Evolutionary conservation across 2,329 filamentous ascomycete genomes (phyloP), one percentile per base, ranked within the genome.

Genomic region (Colletotrichum cuscutae): DNA sequence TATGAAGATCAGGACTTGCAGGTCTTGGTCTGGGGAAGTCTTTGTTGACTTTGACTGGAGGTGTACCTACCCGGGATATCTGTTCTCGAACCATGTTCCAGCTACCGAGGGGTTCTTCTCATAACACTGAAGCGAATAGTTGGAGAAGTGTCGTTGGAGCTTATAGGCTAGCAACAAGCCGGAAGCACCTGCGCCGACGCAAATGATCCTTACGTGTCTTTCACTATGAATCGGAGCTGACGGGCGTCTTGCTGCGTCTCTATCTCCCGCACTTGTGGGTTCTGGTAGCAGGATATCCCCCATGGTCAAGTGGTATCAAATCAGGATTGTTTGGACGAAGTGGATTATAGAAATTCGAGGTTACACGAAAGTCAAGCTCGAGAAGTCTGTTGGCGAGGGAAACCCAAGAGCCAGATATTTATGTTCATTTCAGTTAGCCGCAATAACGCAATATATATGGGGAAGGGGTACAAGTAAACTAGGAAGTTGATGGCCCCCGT

Each of bases 61-160:
- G n/a, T n/a, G 8, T 15, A 59, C 77, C 13, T 76, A 84, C 76
- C 83, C 83, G 6, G 83, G 82, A 68, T 85, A 85, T 67, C 80
- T 79, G 77, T 89, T 89, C 76, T 88, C 87, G 54, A 79, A 86
- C 87, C 87, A 89, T 3, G 87, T 88, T 5, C 87, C 87, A 26
- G 87, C 88, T 11, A 89, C 82, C n/a, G 86, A 84, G 6, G 81
- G 77, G 74, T 89, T 89, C 80, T 89, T 90, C 75, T 90, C 88
- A 76, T 89, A 90, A 37, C 75, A 75, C 52, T 66, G 72, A 56
- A 78, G 68, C 32, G 73, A 80, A 77, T 82, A 86, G 72, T 86
- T 84, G 12, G 76, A 76, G 66, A 88, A 86, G 42, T 83, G 81
- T 35, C 80, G 80, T 71, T 83, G 82, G 8, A 87, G 77, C 77